Conservation (phyloP, 306 rosid genomes). For the Alnus glutinosa region DNA sequence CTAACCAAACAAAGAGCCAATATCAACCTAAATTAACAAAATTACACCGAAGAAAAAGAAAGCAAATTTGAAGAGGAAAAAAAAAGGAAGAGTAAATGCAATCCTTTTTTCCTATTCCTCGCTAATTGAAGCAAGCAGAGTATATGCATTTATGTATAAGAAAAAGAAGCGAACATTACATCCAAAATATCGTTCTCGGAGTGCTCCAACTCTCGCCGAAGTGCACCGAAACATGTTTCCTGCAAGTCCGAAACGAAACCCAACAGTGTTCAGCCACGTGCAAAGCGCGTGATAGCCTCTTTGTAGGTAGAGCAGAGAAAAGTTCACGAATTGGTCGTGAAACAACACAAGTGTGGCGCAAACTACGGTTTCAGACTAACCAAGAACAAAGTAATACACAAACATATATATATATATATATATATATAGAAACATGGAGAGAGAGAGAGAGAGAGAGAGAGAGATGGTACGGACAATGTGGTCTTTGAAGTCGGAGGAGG, state of each 20-base stretch:
- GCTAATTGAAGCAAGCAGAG: background rate
- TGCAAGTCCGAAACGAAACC: slow-evolving; percentile 35
- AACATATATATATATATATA: too few species aligned
- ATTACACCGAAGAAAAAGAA: background rate
- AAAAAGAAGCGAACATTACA: slow-evolving; percentile 38
- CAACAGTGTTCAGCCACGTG: slow-evolving; percentile 10
- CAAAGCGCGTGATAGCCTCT: background rate
- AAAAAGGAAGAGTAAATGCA: background rate
- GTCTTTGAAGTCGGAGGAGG: slow-evolving; percentile 81
- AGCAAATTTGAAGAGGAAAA: background rate
- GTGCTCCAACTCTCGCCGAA: slow-evolving; percentile 89
- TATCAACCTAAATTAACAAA: background rate
- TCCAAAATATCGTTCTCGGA: slow-evolving; percentile 56
- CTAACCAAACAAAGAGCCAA: background rate
- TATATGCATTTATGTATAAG: background rate
- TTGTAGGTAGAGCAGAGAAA: background rate
- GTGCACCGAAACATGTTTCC: slow-evolving; percentile 80
- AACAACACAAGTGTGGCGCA: background rate
- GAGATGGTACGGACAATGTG: slow-evolving; percentile 64
- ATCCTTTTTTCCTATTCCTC: background rate
- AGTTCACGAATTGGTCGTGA: background rate
- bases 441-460: background rate
- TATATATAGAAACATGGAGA: background rate
- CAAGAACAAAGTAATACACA: background rate
- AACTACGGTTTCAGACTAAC: slow-evolving; percentile 1